phyloP scores from a whole-genome alignment of 1,284 basidiomycete species.

The Psilocybe mexicana region DNA sequence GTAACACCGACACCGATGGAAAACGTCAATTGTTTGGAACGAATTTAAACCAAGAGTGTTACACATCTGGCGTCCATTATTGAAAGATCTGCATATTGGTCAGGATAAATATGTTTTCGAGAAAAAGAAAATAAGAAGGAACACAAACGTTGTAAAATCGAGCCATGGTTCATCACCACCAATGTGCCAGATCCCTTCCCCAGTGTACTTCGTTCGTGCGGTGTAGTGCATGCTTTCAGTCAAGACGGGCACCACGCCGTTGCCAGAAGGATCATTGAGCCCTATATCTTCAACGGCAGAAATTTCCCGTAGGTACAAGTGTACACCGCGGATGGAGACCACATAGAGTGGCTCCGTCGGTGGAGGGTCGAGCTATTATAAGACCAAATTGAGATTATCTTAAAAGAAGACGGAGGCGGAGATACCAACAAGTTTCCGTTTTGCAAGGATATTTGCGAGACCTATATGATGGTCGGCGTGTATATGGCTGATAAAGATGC shows the following conservation, averaged over 20 bases:
- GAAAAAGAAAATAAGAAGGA: background rate
- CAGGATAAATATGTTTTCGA: background rate
- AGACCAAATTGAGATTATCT: background rate
- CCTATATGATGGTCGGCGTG: slow-evolving; percentile 96
- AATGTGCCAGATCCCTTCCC: slow-evolving; percentile 40
- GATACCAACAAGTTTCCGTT: slow-evolving; percentile 65
- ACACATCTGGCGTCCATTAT: slow-evolving; percentile 45
- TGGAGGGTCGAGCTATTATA: slow-evolving; percentile 55
- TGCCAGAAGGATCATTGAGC: slow-evolving; percentile 45
- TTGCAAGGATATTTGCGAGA: slow-evolving; percentile 70
- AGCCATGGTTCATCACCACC: slow-evolving; percentile 45
- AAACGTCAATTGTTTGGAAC: slow-evolving; percentile 68
- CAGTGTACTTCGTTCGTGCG: slow-evolving; percentile 38
- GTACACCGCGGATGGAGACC: slow-evolving; percentile 56
- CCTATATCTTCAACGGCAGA: slow-evolving; percentile 70
- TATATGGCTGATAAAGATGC: slow-evolving; percentile 88
- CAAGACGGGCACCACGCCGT: slow-evolving; percentile 55
- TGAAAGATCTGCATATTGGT: slow-evolving; percentile 37
- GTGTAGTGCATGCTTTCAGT: slow-evolving; percentile 57
- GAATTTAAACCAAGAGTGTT: slow-evolving; percentile 50
- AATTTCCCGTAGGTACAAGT: slow-evolving; percentile 67
- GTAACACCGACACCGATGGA: slow-evolving; percentile 74
- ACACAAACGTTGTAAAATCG: slow-evolving; percentile 38
- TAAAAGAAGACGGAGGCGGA: background rate
- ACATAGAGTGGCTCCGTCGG: slow-evolving; percentile 68